Conservation (phyloP, 495 filamentous ascomycete species). For the Talaromyces trachyspermus region DNA sequence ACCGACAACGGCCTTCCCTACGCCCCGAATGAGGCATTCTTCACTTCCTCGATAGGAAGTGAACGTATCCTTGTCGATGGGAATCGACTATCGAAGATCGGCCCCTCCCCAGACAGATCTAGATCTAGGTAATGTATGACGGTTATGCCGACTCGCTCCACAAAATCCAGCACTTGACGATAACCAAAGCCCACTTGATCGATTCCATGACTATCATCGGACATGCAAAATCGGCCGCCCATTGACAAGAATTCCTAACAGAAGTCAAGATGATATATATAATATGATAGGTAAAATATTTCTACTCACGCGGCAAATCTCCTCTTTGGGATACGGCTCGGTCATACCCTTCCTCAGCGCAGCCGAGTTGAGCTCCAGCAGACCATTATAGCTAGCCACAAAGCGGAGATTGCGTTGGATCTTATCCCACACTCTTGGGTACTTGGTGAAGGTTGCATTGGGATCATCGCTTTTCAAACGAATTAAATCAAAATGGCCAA, state of each 20-base stretch:
- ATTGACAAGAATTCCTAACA: constrained; percentile 54
- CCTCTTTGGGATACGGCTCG: constrained; percentile 78
- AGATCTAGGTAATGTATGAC: constrained; percentile 38
- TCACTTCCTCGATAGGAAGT: constrained; percentile 19
- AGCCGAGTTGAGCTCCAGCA: constrained; percentile 83
- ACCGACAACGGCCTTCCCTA: too few species aligned
- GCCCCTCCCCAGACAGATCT: constrained; percentile 17
- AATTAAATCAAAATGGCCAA: constrained; percentile 93
- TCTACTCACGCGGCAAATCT: constrained; percentile 65
- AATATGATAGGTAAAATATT: neutral
- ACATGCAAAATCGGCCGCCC: constrained; percentile 78
- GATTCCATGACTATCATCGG: constrained; percentile 84
- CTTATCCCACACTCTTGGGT: constrained; percentile 61
- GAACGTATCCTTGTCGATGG: constrained; percentile 27
- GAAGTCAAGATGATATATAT: too few species aligned
- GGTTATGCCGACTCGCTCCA: constrained; percentile 40
- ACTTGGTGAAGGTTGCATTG: constrained; percentile 45
- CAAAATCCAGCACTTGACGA: constrained; percentile 50
- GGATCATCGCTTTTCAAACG: constrained; percentile 66
- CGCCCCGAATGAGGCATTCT: constrained; percentile 22
- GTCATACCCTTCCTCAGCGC: constrained; percentile 81
- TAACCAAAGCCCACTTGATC: constrained; percentile 72
- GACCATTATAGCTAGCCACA: constrained; percentile 63
- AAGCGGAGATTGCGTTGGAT: constrained; percentile 66
- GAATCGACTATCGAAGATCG: constrained; percentile 31